Conservation (phyloP, 352 stramenopile species). For the Phytopythium ostracodes region DNA sequence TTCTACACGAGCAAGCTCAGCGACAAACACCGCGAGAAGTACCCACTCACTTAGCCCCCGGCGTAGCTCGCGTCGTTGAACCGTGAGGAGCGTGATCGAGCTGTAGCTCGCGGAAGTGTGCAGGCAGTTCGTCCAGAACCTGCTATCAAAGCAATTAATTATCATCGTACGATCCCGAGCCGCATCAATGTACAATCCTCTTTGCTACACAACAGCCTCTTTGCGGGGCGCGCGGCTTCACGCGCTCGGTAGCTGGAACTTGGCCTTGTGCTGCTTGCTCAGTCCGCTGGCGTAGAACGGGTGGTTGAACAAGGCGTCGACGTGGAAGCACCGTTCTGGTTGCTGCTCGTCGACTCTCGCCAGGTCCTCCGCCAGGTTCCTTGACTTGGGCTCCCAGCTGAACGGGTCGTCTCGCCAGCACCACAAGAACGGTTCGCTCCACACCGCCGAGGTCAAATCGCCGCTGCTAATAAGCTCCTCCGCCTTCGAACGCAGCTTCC, state of each 20-base stretch:
- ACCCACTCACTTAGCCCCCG: too few species aligned
- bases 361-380: background rate
- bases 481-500: background rate
- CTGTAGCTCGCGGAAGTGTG: too few species aligned
- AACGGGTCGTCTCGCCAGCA: background rate
- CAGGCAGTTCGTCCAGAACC: too few species aligned
- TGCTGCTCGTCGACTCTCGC: background rate
- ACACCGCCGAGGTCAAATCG: background rate
- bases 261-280: background rate
- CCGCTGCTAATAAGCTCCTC: background rate
- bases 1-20: background rate
- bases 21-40: background rate
- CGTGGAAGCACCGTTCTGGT: background rate
- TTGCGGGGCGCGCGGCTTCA: background rate
- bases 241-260: background rate
- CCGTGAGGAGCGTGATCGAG: too few species aligned
- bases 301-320: background rate
- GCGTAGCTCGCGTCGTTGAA: too few species aligned
- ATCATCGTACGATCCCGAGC: too few species aligned
- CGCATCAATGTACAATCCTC: too few species aligned
- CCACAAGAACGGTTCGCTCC: background rate
- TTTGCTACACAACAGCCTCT: too few species aligned
- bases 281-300: background rate
- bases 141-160: too few species aligned
- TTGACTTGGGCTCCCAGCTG: background rate